Base-by-base conservation (phyloP, 805 yeast genomes). In the Lipomyces yamanashiensis region DNA sequence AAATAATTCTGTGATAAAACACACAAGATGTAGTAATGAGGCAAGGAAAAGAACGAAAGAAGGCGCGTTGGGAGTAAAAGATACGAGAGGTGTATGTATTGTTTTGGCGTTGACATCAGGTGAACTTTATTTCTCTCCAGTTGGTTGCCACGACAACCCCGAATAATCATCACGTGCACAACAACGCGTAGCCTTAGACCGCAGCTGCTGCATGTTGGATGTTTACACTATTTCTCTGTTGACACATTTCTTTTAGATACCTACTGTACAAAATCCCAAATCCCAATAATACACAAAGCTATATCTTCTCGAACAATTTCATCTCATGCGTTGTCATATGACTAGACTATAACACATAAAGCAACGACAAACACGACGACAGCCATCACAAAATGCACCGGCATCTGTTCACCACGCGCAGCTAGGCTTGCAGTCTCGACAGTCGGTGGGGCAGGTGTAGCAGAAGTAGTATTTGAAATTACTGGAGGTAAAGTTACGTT, bases 401-500 rank as follows among this genome's bases (percentile, higher is more conserved):
- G 23, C 7, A 44, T 39, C 44, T 39, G 34, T 7, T n/a, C 44
- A 10, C 43, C 43, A 8, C 37, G 43, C 36, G 17, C 33, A 7
- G 44, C 54, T 3, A 37, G 10, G 21, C 34, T 39, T n/a, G 54
- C 41, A 8, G 56, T 53, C 17, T n/a, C 56, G 21, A 15, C 7
- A 17, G 48, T 48, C 17, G 39, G 47, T 8, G 47, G 47, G 7
- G 53, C 41, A 6, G 54, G 45, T 6, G 56, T 48, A 10, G 56
- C 6, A 2, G 56, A n/a, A 7, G 48, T 40, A 21, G 56, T 12
- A 15, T 39, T n/a, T 8, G 23, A 13, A 19, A 37, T n/a, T 10
- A 40, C 56, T 1, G 56, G 56, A 39, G 56, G 56, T 23, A 53
- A 15, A 23, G 56, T 53, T 9, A 53, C 56, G 39, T 53, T 53